Conservation (phyloP, 129 eudicot species). For the Chrysanthemum makinoi region DNA sequence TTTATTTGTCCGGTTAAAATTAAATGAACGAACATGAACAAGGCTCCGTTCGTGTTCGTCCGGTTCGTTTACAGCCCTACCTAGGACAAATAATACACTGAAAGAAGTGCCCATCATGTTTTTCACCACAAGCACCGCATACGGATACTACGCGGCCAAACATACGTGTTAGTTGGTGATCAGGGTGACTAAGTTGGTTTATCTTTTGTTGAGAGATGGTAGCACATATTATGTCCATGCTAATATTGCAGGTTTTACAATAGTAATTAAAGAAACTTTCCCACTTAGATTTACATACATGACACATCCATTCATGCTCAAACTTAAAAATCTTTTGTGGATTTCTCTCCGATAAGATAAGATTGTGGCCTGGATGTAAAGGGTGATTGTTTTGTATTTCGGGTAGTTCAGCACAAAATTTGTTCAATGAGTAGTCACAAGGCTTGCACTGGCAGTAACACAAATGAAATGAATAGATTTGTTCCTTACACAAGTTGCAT, state of each 20-base stretch:
- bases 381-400: background rate
- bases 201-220: too few relatives aligned
- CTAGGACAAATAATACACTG: too few relatives aligned
- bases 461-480: slow-evolving; percentile 2
- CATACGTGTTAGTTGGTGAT: background rate
- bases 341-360: too few relatives aligned
- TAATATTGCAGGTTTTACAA: too few relatives aligned
- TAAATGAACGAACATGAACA: too few relatives aligned
- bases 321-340: background rate
- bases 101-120: too few relatives aligned
- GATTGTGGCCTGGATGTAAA: slow-evolving; percentile 12
- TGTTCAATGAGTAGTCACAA: slow-evolving; percentile 10
- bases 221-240: background rate
- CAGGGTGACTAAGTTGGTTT: slow-evolving; percentile 8
- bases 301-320: background rate
- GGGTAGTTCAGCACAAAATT: slow-evolving; percentile 7
- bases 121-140: too few relatives aligned
- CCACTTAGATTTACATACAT: background rate
- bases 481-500: slow-evolving; percentile 12
- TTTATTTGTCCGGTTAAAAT: too few relatives aligned
- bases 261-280: too few relatives aligned
- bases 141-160: background rate
- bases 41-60: too few relatives aligned
- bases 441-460: slow-evolving; percentile 1
- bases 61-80: too few relatives aligned